These are phyloP conservation scores for Madurella mycetomatis DNA, from an alignment of 2,329 filamentous ascomycete species.

Conservation along the genomic window DNA sequence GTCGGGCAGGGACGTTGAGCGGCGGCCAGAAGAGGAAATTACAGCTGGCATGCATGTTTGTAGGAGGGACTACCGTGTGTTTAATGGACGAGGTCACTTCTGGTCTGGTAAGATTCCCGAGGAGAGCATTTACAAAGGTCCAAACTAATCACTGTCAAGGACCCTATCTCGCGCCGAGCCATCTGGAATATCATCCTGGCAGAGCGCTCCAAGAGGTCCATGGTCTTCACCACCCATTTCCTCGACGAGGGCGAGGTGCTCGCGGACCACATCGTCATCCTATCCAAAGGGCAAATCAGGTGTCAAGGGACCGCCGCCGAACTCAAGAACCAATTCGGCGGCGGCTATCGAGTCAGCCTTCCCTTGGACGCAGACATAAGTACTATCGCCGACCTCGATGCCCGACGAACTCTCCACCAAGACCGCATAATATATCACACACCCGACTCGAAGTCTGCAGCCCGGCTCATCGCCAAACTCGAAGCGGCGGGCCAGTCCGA, in stretches of 20 bases:
- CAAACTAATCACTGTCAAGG: slow-evolving; percentile 28
- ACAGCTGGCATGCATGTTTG: slow-evolving; percentile 68
- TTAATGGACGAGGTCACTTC: slow-evolving; percentile 67
- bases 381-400: slow-evolving; percentile 33
- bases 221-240: slow-evolving; percentile 67
- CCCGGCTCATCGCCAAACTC: slow-evolving; percentile 37
- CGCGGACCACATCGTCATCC: slow-evolving; percentile 62
- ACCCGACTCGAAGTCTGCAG: slow-evolving; percentile 33
- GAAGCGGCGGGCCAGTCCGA: slow-evolving; percentile 44
- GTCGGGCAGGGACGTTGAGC: slow-evolving; percentile 53
- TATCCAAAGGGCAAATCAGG: slow-evolving; percentile 59
- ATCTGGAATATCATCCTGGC: slow-evolving; percentile 67
- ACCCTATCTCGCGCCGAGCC: slow-evolving; percentile 61
- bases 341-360: slow-evolving; percentile 57
- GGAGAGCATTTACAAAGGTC: too few relatives aligned
- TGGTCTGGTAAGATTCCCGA: slow-evolving; percentile 39
- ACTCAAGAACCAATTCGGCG: slow-evolving; percentile 58
- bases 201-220: slow-evolving; percentile 57
- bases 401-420: slow-evolving; percentile 46
- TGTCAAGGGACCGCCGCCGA: slow-evolving; percentile 60
- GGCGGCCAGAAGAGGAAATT: slow-evolving; percentile 68
- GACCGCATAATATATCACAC: slow-evolving; percentile 54
- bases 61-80: slow-evolving; percentile 61
- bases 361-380: background rate
- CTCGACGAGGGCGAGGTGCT: slow-evolving; percentile 66